These are phyloP conservation scores for Pueraria montana DNA, from an alignment of 306 rosid species.

Conservation along the genomic window DNA sequence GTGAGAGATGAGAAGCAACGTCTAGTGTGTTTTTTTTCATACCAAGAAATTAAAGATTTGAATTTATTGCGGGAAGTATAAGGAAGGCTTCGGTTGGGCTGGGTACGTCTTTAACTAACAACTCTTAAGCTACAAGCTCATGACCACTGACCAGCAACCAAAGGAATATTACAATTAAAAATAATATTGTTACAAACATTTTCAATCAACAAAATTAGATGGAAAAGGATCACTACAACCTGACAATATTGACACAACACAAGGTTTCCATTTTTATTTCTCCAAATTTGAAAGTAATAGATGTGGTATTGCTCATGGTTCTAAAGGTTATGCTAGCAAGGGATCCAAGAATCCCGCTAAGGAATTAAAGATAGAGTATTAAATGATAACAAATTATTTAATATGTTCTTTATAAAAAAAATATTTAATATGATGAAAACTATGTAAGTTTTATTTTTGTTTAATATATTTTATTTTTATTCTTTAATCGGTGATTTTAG, in stretches of 20 bases:
- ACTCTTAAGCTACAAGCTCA: constrained; percentile 45
- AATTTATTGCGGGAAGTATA: constrained; percentile 84
- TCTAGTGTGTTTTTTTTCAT: constrained; percentile 43
- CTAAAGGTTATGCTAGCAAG: not conserved
- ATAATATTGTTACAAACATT: not conserved
- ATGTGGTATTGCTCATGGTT: not conserved
- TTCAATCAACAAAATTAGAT: constrained; percentile 5
- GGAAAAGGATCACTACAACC: constrained; percentile 12
- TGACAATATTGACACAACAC: not conserved
- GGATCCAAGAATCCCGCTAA: too few species aligned
- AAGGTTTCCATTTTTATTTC: not conserved
- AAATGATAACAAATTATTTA: too few species aligned
- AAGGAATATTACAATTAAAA: not conserved
- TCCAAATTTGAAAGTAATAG: not conserved
- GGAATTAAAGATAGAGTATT: too few species aligned
- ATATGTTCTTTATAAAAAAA: too few species aligned
- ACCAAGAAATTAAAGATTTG: constrained; percentile 40
- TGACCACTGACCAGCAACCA: constrained; percentile 42
- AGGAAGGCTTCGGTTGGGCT: constrained; percentile 78
- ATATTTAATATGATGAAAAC: too few species aligned
- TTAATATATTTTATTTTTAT: not conserved
- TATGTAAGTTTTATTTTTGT: not conserved
- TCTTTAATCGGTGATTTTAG: not conserved
- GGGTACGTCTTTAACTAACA: constrained; percentile 72
- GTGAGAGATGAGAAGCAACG: constrained; percentile 71